phyloP scores from a whole-genome alignment of 306 rosid genomes.

The Nissolia schottii region DNA sequence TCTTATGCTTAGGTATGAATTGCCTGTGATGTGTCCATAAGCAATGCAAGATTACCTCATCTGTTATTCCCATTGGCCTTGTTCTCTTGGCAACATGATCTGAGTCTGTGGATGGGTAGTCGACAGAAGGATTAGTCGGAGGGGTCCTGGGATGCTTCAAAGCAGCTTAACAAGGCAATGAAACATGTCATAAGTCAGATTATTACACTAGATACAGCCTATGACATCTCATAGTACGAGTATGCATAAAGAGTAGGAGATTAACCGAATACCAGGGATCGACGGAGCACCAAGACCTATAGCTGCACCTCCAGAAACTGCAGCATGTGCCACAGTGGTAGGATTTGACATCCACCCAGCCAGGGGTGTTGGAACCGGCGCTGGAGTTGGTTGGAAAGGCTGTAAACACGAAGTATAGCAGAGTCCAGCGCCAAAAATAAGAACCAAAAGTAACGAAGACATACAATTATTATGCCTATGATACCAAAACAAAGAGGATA shows the following conservation, averaged over 20 bases:
- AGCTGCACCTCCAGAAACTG: slow-evolving; percentile 88
- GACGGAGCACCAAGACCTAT: slow-evolving; percentile 98
- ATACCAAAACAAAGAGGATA: slow-evolving; percentile 13
- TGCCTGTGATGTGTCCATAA: slow-evolving; percentile 5
- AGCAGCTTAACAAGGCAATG: slow-evolving; percentile 58
- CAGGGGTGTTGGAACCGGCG: slow-evolving; percentile 78
- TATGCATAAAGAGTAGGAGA: not conserved
- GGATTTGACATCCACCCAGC: slow-evolving; percentile 99
- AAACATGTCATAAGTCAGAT: slow-evolving; percentile 13
- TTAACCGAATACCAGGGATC: slow-evolving; percentile 61
- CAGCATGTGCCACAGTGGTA: slow-evolving; percentile 77
- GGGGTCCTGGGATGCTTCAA: slow-evolving; percentile 97
- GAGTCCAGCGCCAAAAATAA: not conserved
- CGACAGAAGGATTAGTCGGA: slow-evolving; percentile 85
- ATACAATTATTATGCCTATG: slow-evolving; percentile 2
- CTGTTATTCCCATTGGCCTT: slow-evolving; percentile 80
- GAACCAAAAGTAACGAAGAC: not conserved
- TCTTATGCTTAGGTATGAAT: not conserved
- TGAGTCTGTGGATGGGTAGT: slow-evolving; percentile 89
- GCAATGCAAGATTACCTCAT: slow-evolving; percentile 53
- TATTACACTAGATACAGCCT: slow-evolving; percentile 6
- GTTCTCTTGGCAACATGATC: slow-evolving; percentile 90
- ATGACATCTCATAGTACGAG: not conserved
- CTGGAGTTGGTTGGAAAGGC: slow-evolving; percentile 92
- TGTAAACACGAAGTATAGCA: slow-evolving; percentile 31